Evolutionary conservation across 2,329 filamentous ascomycete genomes (phyloP), one percentile per base, ranked within the genome.

Genomic region (Epichloe gansuensis): DNA sequence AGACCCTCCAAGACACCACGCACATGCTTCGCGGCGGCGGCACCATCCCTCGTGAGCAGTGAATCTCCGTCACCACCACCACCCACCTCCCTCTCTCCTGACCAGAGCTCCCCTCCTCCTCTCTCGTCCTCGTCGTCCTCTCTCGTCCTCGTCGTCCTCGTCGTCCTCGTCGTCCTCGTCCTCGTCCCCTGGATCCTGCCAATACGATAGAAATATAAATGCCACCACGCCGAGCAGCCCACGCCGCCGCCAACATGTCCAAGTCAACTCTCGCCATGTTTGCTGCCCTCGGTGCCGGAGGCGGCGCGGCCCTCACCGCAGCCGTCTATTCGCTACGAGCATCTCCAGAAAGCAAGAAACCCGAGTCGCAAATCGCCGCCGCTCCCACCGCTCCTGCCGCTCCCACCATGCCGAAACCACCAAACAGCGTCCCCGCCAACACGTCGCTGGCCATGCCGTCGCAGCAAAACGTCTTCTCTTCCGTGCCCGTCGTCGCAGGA

Each of bases 221-320:
- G 50, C 51, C 34, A 50, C 37, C 39, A 49, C 52, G 35, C 34
- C 52, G 38, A 43, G 51, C 48, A 52, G 52, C 41, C 45, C 46
- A 51, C 46, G 52, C 56, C 38, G 45, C 56, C 46, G 37, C 54
- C 69, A 75, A 54, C 59, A 91, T 91, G 87, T 90, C 87, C 54
- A 91, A 91, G 69, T 76, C 82, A 25, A 89, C 85, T 37, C 59
- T 91, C 60, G 85, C 85, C 59, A 76, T 88, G 55, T 83, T 91
- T 62, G 87, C 86, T 61, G 85, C 83, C 57, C 78, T 86, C 63
- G 82, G 86, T 67, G 87, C 86, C 60, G 84, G 84, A 67, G 83
- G 85, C 51, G 87, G 87, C 56, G 87, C 86, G 54, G 85, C 85
- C 54, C 70, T 86, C 54, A 91, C 86, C 53, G 76, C 87, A 34